Base-by-base conservation (phyloP, 306 rosid genomes). In the Spatholobus suberectus region DNA sequence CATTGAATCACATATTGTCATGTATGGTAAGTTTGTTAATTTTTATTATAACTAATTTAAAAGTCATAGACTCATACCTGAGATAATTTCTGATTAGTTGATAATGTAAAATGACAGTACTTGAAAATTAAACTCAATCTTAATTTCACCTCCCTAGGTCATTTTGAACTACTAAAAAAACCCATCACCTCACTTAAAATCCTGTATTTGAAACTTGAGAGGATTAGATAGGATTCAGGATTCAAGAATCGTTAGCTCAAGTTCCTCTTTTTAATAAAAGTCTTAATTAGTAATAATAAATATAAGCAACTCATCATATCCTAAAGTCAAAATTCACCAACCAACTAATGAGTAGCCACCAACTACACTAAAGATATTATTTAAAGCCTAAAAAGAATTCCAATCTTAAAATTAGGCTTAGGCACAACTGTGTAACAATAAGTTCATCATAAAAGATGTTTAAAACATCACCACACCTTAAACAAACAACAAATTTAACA, bases 271-370 rank as follows among this genome's bases (percentile, higher is more conserved):
- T 34, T 34, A 47, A 14, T 46, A 18, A 34, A 32, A 82, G 70
- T n/a, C 37, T 37, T 54, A 15, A 34, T 17, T 17, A 10, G 18
- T 29, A 23, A 34, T 61, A 37, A 43, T 68, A 23, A 54, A 44
- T 43, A 54, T 44, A 23, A 74, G 73, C 58, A 44, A 57, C 47
- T n/a, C 38, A 57, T 27, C 24, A 32, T 71, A 76, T 29, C 77
- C 73, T 32, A 44, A 61, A 40, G 57, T 79, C 65, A 82, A 82
- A 82, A 75, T 58, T 70, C 44, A 3, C 54, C 76, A 40, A 59
- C 69, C 62, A 34, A 68, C 51, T 24, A 24, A 43, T 52, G 9
- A 70, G 46, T 58, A 58, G 41, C 46, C 43, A 76, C 54, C 43
- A 74, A 75, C 51, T 66, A 44, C 58, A 70, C 59, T 49, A 6